Evolutionary conservation across 148 eudicot genomes (phyloP).

Genomic region (Polygonum maritimum): DNA sequence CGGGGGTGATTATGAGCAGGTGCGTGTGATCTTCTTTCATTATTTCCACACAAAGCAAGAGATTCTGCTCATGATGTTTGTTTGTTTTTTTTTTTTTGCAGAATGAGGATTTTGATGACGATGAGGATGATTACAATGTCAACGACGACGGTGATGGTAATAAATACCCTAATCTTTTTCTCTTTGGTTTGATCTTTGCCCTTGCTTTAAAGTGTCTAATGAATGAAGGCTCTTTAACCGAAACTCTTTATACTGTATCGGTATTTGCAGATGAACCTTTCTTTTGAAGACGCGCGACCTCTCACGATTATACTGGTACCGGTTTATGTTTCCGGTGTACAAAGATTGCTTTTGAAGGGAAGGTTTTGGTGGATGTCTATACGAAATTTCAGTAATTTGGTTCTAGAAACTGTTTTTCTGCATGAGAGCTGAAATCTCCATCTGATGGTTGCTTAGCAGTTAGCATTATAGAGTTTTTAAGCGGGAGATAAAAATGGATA

Average conservation of each 20-base stretch:
- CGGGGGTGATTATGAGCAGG: slow-evolving; percentile 14
- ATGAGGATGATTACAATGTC: slow-evolving; percentile 12
- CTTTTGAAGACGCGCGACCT: not conserved
- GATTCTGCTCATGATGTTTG: not conserved
- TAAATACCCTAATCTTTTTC: not conserved
- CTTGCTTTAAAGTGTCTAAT: not conserved
- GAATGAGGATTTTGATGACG: slow-evolving; percentile 16
- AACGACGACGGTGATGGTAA: slow-evolving; percentile 13
- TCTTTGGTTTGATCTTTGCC: not conserved
- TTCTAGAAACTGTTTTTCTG: too few species aligned
- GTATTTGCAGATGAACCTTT: slow-evolving; percentile 10
- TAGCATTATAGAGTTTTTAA: too few species aligned
- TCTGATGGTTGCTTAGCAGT: too few species aligned
- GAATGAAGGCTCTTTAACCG: not conserved
- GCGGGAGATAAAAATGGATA: too few species aligned
- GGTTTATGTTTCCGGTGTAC: not conserved
- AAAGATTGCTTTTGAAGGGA: not conserved
- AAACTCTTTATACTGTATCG: not conserved
- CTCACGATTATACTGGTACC: not conserved
- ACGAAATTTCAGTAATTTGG: too few species aligned
- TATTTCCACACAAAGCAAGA: not conserved
- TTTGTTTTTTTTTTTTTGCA: not conserved
- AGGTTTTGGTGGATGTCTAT: too few species aligned
- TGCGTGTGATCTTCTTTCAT: not conserved
- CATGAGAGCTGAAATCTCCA: too few species aligned